Conservation (phyloP, 228 moss, liverwort and hornwort species). For the Sphagnum magellanicum region DNA sequence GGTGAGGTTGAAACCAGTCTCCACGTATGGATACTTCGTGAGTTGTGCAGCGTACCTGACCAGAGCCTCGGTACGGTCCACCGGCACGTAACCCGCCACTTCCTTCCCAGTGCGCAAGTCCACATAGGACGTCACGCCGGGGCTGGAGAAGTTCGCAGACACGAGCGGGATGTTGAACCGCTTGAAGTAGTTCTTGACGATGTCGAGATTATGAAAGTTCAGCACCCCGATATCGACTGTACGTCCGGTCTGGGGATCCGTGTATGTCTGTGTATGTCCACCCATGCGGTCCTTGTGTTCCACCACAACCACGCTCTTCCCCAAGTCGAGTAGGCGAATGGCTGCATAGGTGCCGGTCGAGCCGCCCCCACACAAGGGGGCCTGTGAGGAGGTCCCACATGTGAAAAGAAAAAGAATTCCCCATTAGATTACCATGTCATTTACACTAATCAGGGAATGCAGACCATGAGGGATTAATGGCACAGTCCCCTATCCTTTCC, state of each 20-base stretch:
- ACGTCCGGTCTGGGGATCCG: slow-evolving; percentile 1
- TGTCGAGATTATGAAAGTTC: background rate
- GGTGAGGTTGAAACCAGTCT: background rate
- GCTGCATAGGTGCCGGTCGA: slow-evolving; percentile 9
- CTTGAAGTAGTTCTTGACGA: slow-evolving; percentile 7
- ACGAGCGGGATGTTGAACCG: slow-evolving; percentile 1
- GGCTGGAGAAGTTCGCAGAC: rapidly evolving
- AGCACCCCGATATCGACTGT: slow-evolving; percentile 1
- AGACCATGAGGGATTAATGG: no score
- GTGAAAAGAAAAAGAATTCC: no score
- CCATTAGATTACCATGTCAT: no score
- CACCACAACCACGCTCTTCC: slow-evolving; percentile 14
- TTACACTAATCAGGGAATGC: no score
- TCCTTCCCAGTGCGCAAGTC: slow-evolving; percentile 5
- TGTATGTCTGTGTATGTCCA: slow-evolving; percentile 13
- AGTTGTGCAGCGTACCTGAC: slow-evolving; percentile 4
- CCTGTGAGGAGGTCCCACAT: no score
- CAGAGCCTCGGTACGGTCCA: background rate
- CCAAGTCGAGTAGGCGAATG: background rate
- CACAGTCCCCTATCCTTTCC: no score
- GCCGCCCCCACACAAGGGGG: no score
- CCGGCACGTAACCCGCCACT: background rate
- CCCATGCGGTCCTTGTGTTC: slow-evolving; percentile 3
- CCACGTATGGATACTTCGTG: slow-evolving; percentile 6
- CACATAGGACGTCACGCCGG: background rate